Evolutionary conservation across 2,329 filamentous ascomycete species (phyloP), one percentile per base, ranked within the genome.

Genomic region (Penicillium expansum): DNA sequence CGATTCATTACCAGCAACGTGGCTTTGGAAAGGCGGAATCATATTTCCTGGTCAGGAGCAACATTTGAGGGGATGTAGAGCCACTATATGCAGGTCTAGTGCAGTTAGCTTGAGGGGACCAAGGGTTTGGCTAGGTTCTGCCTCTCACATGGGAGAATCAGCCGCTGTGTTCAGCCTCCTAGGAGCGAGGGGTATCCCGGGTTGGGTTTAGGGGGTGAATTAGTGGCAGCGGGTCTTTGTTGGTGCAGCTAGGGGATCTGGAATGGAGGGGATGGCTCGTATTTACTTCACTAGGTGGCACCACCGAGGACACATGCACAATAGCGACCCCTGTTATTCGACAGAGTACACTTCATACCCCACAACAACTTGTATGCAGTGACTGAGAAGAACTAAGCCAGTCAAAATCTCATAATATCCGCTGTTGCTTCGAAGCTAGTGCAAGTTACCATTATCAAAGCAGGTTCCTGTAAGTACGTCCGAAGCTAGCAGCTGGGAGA

Each of bases 401-500:
- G 50, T 57, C 10, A 54, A 20, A 1, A 20, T 13, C 14, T 29
- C 37, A 45, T 32, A 5, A n/a, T 44, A 54, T 57, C 50, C 50
- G 55, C 55, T 43, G 49, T 13, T 14, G 20, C n/a, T 24, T 27
- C 11, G 8, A 33, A 24, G 30, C 41, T 42, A 39, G 35, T 29
- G 16, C 41, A 48, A 47, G 33, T 33, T 48, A 22, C 48, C 33
- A 35, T 49, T 49, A n/a, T 13, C 35, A 32, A 38, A 20, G 42
- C 35, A 45, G 3, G 41, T 16, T 35, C 32, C 33, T 52, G 16
- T 13, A 20, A 20, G 45, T n/a, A 44, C 16, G 32, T 45, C 39
- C 48, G 48, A 20, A 33, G 48, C 38, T 55, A 44, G 41, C 20
- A 52, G 33, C 13, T 56, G 16, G 18, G 43, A 50, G 30, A 39